Percentiles rank a stretch among this genome's conserved stretches.
These are phyloP conservation scores for Populus alba DNA, from an alignment of 345 rosid species.

Conservation along the genomic window DNA sequence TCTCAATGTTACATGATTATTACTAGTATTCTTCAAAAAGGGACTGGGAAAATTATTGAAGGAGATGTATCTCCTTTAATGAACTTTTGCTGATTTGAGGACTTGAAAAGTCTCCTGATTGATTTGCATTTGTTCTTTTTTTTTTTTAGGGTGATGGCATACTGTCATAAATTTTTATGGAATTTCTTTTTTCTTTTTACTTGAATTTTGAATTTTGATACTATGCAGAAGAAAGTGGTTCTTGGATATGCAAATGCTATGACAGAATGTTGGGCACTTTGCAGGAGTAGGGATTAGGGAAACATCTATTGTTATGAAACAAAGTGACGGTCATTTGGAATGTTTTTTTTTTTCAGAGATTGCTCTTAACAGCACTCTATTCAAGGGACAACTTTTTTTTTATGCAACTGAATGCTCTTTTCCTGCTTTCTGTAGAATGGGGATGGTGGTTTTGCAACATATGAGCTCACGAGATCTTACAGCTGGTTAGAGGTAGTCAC, in stretches of 20 bases:
- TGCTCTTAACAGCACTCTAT: not conserved
- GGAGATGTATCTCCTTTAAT: not conserved
- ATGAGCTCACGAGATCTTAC: constrained; percentile 91
- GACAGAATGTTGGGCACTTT: not conserved
- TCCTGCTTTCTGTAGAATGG: constrained; percentile 46
- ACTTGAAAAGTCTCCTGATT: not conserved
- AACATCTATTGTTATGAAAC: not conserved
- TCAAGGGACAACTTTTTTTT: not conserved
- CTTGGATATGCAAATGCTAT: not conserved
- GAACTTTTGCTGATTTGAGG: not conserved
- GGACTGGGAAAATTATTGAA: not conserved
- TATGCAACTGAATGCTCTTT: not conserved
- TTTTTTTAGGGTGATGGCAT: not conserved
- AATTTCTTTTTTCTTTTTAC: not conserved
- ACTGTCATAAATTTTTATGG: not conserved
- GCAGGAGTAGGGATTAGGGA: not conserved
- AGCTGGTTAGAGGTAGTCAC: constrained; percentile 78
- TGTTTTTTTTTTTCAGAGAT: not conserved
- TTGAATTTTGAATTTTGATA: not conserved
- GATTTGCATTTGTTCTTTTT: not conserved
- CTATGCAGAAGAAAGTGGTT: not conserved
- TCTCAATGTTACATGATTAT: not conserved
- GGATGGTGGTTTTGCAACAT: constrained; percentile 82
- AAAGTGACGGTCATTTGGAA: not conserved
- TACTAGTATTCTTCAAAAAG: not conserved